These are phyloP conservation scores for Solanum aculeatissimum DNA, from an alignment of 305 asterid genomes.

Conservation along the genomic window DNA sequence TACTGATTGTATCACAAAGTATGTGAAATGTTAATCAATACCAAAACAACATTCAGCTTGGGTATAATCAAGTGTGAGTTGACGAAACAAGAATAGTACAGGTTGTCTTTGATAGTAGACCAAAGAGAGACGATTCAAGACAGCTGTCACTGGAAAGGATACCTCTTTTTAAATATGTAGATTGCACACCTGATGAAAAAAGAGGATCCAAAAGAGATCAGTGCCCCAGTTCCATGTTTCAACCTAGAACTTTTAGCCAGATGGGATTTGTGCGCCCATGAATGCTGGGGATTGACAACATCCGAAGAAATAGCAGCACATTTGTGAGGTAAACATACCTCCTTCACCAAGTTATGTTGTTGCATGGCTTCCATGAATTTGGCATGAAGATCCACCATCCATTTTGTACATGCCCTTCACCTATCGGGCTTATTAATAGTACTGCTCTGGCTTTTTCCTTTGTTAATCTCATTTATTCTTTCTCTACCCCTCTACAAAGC, in stretches of 20 bases:
- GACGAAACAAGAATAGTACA: background rate
- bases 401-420: background rate
- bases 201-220: constrained; percentile 33
- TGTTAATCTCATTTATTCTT: background rate
- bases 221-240: constrained; percentile 9
- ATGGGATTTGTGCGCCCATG: constrained; percentile 25
- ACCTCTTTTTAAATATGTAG: constrained; percentile 14
- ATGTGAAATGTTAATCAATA: background rate
- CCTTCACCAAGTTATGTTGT: background rate
- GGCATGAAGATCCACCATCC: background rate
- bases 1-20: background rate
- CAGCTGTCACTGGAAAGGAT: constrained; percentile 15
- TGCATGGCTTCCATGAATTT: background rate
- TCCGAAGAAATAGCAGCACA: background rate
- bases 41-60: background rate
- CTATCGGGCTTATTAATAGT: background rate
- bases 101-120: background rate
- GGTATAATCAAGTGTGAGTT: background rate
- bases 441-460: background rate
- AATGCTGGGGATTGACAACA: background rate
- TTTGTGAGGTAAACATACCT: background rate
- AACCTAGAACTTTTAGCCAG: constrained; percentile 14
- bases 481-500: background rate
- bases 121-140: background rate
- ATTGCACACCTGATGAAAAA: constrained; percentile 9